Conservation (phyloP, 805 yeast genomes). For the Kregervanrija pseudodelftensis region DNA sequence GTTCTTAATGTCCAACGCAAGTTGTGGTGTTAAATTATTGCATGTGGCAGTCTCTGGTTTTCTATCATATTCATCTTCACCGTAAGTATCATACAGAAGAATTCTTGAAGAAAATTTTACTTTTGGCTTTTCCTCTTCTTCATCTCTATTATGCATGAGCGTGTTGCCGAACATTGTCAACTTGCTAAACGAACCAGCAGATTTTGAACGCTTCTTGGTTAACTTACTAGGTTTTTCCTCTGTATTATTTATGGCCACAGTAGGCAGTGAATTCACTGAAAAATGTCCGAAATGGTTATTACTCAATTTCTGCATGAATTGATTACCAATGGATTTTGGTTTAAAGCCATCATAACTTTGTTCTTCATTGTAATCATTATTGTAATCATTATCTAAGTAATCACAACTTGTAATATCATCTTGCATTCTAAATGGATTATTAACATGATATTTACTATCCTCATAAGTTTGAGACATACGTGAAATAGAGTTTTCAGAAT, state of each 20-base stretch:
- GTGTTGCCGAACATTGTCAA: constrained; percentile 7
- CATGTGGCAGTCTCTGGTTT: constrained; percentile 91
- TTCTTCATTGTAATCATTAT: background rate
- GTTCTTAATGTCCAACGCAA: constrained; percentile 80
- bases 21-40: constrained; percentile 76
- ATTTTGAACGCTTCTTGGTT: constrained; percentile 13
- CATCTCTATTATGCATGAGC: constrained; percentile 5
- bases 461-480: constrained; percentile 1
- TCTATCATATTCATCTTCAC: constrained; percentile 81
- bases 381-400: background rate
- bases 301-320: constrained; percentile 6
- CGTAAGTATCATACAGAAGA: constrained; percentile 77
- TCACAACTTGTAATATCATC: background rate
- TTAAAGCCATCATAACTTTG: background rate
- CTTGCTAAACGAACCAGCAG: constrained; percentile 14
- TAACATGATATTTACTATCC: background rate
- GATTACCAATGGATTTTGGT: constrained; percentile 5
- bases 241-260: background rate
- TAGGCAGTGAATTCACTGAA: constrained; percentile 10
- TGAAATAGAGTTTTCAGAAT: constrained; percentile 12
- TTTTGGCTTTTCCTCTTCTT: constrained; percentile 7
- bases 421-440: constrained; percentile 7
- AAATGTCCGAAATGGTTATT: constrained; percentile 4
- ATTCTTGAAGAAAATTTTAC: constrained; percentile 72
- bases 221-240: constrained; percentile 14